A percentile compares a stretch with the other conserved stretches of the same genome.
phyloP scores from a whole-genome alignment of 257 asterid genomes.

The Petunia axillaris region DNA sequence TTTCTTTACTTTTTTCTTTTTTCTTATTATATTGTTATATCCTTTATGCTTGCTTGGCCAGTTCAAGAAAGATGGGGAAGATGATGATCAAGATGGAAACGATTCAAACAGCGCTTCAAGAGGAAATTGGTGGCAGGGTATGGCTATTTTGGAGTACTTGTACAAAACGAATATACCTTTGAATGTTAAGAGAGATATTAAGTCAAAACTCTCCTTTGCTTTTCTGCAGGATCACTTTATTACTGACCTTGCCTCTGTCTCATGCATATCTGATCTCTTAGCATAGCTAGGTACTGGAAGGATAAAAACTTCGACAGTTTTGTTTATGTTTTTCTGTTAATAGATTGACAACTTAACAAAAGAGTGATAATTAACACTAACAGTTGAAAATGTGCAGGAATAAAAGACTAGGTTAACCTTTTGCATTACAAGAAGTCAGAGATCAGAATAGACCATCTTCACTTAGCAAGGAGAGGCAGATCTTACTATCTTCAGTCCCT shows the following conservation, averaged over 20 bases:
- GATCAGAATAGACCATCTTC: background rate
- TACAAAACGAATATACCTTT: background rate
- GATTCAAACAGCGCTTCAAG: constrained; percentile 39
- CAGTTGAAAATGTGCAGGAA: background rate
- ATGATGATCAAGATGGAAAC: constrained; percentile 36
- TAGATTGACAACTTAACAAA: background rate
- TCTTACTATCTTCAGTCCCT: background rate
- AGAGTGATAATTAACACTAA: too few species aligned
- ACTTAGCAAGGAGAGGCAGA: background rate
- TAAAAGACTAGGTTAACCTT: too few species aligned
- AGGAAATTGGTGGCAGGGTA: constrained; percentile 65
- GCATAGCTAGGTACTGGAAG: background rate
- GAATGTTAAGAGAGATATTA: background rate
- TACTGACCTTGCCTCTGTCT: constrained; percentile 28
- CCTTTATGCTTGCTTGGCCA: constrained; percentile 20
- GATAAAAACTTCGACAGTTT: background rate
- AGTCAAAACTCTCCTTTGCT: background rate
- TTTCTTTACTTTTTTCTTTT: too few species aligned
- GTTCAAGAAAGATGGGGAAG: constrained; percentile 45
- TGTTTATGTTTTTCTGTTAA: background rate
- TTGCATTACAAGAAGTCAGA: background rate
- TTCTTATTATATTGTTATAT: too few species aligned
- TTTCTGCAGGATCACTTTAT: constrained; percentile 51
- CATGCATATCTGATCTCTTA: background rate
- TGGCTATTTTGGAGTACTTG: constrained; percentile 3